Base-by-base conservation (phyloP, 139 green algal genomes). In the Axilococcus clingmanii region DNA sequence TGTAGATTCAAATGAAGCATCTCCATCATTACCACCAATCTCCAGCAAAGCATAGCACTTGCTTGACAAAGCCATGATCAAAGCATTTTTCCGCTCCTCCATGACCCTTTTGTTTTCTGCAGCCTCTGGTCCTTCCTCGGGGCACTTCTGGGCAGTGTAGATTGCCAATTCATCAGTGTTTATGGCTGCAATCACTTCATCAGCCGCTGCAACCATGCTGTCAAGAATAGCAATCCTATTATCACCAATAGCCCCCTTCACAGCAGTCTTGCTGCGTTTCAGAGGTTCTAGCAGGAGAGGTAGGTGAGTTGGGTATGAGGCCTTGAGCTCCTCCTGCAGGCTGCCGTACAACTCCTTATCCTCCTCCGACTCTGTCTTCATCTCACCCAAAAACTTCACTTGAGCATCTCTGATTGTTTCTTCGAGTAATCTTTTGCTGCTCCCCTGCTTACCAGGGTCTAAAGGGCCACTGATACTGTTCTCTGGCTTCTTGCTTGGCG, bases 231-330 rank as follows among this genome's bases (percentile, higher is more conserved):
- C 34, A n/a, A 3, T 19, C 44, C 12, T 35, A 12, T 34, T 33
- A 24, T 19, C 28, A 19, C 11, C 25, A 4, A 14, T 2, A 23
- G 29, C 49, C 11, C 33, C 22, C 29, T n/a, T 15, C 30, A 48
- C 29, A 41, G 51, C 55, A 25, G 44, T 40, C 11, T 49, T 42
- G 20, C 42, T 4, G 33, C 73, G 70, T 40, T 64, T 65, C 29
- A 90, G 51, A 20, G 61, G 44, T 73, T 88, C 78, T 42, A 59
- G 48, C 48, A 89, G 69, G 43, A 89, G 57, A 5, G 83, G 78
- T 67, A 92, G 65, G 59, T 88, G 72, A 14, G 20, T 37, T 2
- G 76, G 76, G 45, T 73, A 56, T n/a, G 46, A 50, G 8, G 25
- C 42, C 25, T 65, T 25, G 35, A 89, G 57, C 52, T 80, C 52